Conservation (phyloP, 305 asterid genomes). For the Euphrasia arctica region DNA sequence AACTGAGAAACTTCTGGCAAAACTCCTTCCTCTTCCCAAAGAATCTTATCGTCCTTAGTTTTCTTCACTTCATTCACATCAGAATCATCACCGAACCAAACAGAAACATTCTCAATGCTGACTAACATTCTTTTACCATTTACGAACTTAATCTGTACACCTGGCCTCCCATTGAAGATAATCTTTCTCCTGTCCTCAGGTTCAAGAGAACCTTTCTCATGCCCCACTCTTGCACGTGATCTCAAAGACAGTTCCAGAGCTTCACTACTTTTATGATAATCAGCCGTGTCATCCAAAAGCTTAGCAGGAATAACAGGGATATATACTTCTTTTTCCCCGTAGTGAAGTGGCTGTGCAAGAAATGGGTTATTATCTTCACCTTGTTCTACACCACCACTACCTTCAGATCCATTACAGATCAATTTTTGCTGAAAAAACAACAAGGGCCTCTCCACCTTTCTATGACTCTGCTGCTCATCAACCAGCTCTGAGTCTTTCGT, state of each 20-base stretch:
- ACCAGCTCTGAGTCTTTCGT: conserved; percentile 35
- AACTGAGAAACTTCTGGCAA: conserved; percentile 37
- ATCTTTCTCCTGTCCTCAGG: conserved; percentile 34
- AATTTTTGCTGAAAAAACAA: conserved; percentile 37
- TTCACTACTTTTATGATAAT: conserved; percentile 31
- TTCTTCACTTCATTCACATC: conserved; percentile 39
- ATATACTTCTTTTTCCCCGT: conserved; percentile 54
- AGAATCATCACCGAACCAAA: conserved; percentile 46
- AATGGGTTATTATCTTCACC: conserved; percentile 58
- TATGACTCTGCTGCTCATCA: conserved; percentile 29
- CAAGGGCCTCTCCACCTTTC: conserved; percentile 37
- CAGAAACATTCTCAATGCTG: conserved; percentile 28
- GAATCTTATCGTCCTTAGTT: conserved; percentile 39
- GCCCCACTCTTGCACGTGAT: conserved; percentile 24
- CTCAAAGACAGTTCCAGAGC: conserved; percentile 26
- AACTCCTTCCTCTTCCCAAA: conserved; percentile 33
- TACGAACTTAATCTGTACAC: conserved; percentile 43
- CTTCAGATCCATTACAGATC: conserved; percentile 45
- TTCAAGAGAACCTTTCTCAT: conserved; percentile 24
- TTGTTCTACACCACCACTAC: conserved; percentile 35
- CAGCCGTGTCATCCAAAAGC: conserved; percentile 36
- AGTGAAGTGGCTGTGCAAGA: conserved; percentile 60
- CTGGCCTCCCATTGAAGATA: conserved; percentile 41
- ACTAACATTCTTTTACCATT: conserved; percentile 39
- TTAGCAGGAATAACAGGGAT: conserved; percentile 53